These are phyloP conservation scores for Corymbia maculata DNA, from an alignment of 345 rosid species.

Conservation along the genomic window DNA sequence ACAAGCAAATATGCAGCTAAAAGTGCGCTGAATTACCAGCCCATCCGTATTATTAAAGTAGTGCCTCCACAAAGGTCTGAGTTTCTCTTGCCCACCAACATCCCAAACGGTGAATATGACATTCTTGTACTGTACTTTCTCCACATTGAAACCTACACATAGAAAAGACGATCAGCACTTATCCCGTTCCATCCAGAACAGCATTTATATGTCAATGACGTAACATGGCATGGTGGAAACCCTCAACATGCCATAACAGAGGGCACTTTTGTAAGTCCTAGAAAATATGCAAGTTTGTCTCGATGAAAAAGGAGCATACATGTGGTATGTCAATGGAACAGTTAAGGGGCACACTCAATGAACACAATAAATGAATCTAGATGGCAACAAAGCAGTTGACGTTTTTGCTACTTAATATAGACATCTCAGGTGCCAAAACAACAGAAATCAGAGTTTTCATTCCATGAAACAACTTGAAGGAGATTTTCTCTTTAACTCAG, in stretches of 20 bases:
- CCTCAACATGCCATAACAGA: neutral
- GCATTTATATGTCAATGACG: neutral
- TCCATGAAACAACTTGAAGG: neutral
- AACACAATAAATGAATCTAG: neutral
- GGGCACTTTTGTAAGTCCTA: neutral
- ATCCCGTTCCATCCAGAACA: neutral
- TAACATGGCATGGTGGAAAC: neutral
- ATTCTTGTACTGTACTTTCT: conserved; percentile 99
- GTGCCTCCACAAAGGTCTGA: conserved; percentile 98
- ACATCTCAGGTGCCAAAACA: neutral
- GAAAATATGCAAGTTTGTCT: neutral
- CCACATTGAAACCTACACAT: conserved; percentile 89
- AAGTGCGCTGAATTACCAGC: conserved; percentile 34
- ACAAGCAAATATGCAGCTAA: neutral
- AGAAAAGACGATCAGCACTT: neutral
- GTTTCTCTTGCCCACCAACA: conserved; percentile 97
- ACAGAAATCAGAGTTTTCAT: neutral
- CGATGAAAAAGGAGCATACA: neutral
- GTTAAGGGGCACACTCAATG: neutral
- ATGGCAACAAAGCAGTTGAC: neutral
- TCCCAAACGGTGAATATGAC: conserved; percentile 99
- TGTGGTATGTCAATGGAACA: neutral
- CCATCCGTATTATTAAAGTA: conserved; percentile 98
- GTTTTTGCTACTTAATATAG: neutral
- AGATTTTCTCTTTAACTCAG: neutral